Evolutionary conservation across 495 filamentous ascomycete genomes (phyloP).

Genomic region (Talaromyces borbonicus): DNA sequence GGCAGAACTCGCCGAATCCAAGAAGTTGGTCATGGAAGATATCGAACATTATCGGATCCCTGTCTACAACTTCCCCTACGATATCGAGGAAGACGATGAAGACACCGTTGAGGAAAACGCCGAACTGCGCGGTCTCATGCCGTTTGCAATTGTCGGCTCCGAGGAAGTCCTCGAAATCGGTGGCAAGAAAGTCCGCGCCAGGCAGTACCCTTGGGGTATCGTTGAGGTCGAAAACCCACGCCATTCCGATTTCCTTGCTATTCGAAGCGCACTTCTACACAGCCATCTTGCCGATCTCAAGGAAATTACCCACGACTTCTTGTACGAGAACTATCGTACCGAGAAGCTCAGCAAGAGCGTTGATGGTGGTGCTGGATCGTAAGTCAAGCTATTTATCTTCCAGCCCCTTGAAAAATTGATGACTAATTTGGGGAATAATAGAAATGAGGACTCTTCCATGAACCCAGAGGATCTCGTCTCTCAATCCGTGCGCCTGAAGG

Average conservation of each 20-base stretch:
- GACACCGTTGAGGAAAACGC: conserved; percentile 99
- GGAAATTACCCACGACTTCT: conserved; percentile 99
- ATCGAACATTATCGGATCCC: conserved; percentile 99
- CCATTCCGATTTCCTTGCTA: conserved; percentile 96
- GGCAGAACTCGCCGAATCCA: conserved; percentile 92
- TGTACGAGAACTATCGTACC: conserved; percentile 99
- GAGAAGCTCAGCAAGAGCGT: conserved; percentile 99
- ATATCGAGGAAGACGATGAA: conserved; percentile 98
- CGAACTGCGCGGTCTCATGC: conserved; percentile 93
- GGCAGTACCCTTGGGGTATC: conserved; percentile 98
- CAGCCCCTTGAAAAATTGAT: not conserved
- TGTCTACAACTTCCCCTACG: conserved; percentile 99
- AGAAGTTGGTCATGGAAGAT: conserved; percentile 99
- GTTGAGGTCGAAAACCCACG: conserved; percentile 99
- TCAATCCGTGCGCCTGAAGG: conserved; percentile 96
- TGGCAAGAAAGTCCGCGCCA: conserved; percentile 79
- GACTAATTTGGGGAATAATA: conserved; percentile 25
- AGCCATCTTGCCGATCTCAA: conserved; percentile 96
- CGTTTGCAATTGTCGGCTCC: conserved; percentile 95
- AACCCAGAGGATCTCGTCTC: conserved; percentile 95
- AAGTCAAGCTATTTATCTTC: conserved; percentile 33
- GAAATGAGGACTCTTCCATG: conserved; percentile 68
- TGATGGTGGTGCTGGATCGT: conserved; percentile 79
- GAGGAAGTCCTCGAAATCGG: conserved; percentile 93
- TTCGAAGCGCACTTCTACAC: conserved; percentile 91